phyloP scores from a whole-genome alignment of 805 yeast species.

The Candida coleopterorum region DNA sequence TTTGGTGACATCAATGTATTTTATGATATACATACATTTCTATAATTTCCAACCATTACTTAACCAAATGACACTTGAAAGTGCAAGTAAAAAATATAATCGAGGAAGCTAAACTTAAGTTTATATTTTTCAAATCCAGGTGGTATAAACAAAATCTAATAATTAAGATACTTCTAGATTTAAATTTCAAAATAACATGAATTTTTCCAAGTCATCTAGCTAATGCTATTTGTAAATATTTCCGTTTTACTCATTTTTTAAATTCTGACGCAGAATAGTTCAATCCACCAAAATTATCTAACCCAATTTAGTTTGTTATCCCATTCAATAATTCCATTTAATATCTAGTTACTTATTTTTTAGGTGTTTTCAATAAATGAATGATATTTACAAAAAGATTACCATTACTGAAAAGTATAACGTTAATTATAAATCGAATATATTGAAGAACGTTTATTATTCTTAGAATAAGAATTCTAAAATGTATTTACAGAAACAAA shows the following conservation, averaged over 20 bases:
- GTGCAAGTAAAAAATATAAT: constrained; percentile 28
- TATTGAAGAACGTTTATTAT: neutral
- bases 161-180: constrained; percentile 29
- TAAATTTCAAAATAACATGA: constrained; percentile 34
- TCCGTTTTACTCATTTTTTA: no score
- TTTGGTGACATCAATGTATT: constrained; percentile 97
- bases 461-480: no score
- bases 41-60: constrained; percentile 66
- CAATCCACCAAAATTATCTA: neutral
- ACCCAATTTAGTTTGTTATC: constrained; percentile 6
- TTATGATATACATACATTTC: constrained; percentile 85
- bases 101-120: no score
- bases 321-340: constrained; percentile 22
- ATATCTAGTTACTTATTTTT: constrained; percentile 2
- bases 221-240: constrained; percentile 41
- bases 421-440: neutral
- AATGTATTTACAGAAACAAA: neutral
- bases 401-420: constrained; percentile 4
- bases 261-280: constrained; percentile 14
- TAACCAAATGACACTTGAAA: constrained; percentile 41
- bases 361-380: no score
- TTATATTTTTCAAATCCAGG: no score
- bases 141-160: no score
- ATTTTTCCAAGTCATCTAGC: constrained; percentile 37
- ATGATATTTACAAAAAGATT: constrained; percentile 1